Percentiles rank a stretch among this genome's conserved stretches.
Conservation (phyloP, 176 grass and related monocot genomes). For the Zoysia japonica region DNA sequence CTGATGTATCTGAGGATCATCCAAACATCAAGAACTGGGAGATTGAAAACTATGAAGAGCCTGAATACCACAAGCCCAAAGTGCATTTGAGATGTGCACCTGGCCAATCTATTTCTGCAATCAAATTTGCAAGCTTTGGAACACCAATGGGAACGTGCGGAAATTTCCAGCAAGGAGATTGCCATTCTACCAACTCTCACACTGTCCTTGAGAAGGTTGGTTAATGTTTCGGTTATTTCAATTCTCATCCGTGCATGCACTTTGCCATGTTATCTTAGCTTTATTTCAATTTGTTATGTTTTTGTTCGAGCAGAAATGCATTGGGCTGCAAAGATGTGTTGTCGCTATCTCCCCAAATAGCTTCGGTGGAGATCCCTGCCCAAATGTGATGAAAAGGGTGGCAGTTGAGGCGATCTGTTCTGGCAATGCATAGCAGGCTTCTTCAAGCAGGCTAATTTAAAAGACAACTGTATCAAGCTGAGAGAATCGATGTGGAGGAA, state of each 20-base stretch:
- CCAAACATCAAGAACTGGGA: conserved; percentile 87
- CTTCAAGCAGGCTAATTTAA: conserved; percentile 26
- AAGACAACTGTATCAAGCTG: background rate
- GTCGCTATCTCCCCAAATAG: conserved; percentile 70
- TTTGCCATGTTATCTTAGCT: conserved; percentile 4
- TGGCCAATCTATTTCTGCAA: conserved; percentile 86
- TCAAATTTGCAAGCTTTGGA: conserved; percentile 96
- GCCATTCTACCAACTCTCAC: conserved; percentile 76
- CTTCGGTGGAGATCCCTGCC: conserved; percentile 75
- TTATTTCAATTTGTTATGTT: background rate
- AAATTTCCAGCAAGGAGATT: conserved; percentile 81
- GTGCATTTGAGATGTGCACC: conserved; percentile 76
- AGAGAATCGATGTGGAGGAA: background rate
- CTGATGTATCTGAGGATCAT: conserved; percentile 94
- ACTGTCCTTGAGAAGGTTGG: conserved; percentile 76
- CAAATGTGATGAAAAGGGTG: conserved; percentile 69
- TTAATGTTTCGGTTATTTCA: background rate
- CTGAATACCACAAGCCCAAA: conserved; percentile 55
- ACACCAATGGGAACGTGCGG: conserved; percentile 88
- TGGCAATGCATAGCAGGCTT: conserved; percentile 31
- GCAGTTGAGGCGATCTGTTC: conserved; percentile 84
- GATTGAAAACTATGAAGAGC: conserved; percentile 63
- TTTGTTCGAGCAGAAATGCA: conserved; percentile 66
- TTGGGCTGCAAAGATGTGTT: conserved; percentile 69
- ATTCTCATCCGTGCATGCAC: background rate